phyloP scores from a whole-genome alignment of 371 early-diverging fungal species.

The Actinomortierella ambigua region DNA sequence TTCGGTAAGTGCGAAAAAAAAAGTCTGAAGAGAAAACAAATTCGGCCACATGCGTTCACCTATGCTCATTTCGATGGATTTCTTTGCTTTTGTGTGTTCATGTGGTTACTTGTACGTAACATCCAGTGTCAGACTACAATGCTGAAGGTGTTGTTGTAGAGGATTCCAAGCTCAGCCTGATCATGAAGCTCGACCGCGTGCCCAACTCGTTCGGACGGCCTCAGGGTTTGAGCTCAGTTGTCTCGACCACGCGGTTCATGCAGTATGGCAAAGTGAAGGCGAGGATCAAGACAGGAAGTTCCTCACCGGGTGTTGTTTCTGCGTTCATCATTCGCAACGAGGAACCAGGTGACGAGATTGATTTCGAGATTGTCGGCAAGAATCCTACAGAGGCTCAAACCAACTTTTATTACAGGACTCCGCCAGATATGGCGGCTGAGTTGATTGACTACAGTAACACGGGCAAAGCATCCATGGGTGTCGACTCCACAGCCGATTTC shows the following conservation, averaged over 20 bases:
- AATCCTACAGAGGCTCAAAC: slow-evolving; percentile 58
- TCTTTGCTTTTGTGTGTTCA: neutral
- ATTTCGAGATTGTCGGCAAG: slow-evolving; percentile 71
- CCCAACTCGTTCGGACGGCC: slow-evolving; percentile 29
- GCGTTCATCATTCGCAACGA: slow-evolving; percentile 65
- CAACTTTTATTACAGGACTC: slow-evolving; percentile 63
- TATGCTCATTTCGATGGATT: neutral
- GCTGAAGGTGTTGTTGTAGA: slow-evolving; percentile 19
- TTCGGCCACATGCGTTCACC: too few species aligned
- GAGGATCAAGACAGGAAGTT: slow-evolving; percentile 55
- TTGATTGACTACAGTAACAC: slow-evolving; percentile 53
- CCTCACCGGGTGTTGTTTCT: slow-evolving; percentile 65
- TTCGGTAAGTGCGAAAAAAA: slow-evolving; percentile 18
- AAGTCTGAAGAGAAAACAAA: too few species aligned
- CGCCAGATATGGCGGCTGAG: slow-evolving; percentile 19
- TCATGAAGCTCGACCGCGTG: slow-evolving; percentile 25
- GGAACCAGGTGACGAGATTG: slow-evolving; percentile 67
- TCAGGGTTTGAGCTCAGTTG: slow-evolving; percentile 31
- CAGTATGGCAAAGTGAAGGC: slow-evolving; percentile 57
- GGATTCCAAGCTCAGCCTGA: slow-evolving; percentile 24
- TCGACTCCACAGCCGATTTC: slow-evolving; percentile 31
- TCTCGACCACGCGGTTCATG: slow-evolving; percentile 37
- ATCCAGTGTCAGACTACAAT: slow-evolving; percentile 28
- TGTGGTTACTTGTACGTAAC: neutral
- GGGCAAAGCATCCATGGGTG: slow-evolving; percentile 25